Evolutionary conservation across 345 rosid genomes (phyloP), one percentile per base, ranked within the genome.

Genomic region (Iberis pinnata): DNA sequence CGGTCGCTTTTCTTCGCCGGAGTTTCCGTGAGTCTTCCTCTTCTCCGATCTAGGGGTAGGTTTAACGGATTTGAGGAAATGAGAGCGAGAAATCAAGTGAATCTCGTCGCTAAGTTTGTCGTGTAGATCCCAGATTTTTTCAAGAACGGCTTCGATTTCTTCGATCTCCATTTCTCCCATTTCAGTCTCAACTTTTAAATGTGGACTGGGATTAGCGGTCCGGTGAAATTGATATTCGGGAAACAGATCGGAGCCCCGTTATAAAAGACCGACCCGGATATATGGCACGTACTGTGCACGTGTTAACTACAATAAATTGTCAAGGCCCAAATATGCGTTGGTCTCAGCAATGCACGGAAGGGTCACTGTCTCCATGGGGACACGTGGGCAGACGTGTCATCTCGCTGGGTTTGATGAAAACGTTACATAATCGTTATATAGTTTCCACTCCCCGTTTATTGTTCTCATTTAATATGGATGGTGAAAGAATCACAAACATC

Each of bases 91-190:
- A 63, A 85, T 80, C 15, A 84, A 70, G 80, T 81, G 95, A 50
- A 92, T 90, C 46, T 89, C 95, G 69, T 90, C 98, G 77, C 95
- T 90, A 20, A 90, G 80, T 73, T 87, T 90, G 78, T 87, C 95
- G 73, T 87, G 98, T 9, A 90, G 75, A 72, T 87, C 98, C 88
- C 98, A 90, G 37, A 90, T 87, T 71, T 79, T 90, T 79, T 84
- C 98, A 12, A 90, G 80, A 26, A 81, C 78, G 0, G 82, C 85
- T 72, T 88, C 97, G 54, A 85, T 76, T 72, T 85, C 98, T 32
- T 84, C 95, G 18, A 75, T 59, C 80, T 92, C 96, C 98, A 92
- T 70, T 65, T 78, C 93, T n/a, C n/a, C n/a, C n/a, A n/a, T n/a
- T n/a, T n/a, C n/a, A n/a, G n/a, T n/a, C n/a, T n/a, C n/a, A n/a